These are phyloP conservation scores for Entophlyctis luteolus DNA, from an alignment of 192 early-diverging fungal genomes.

Conservation along the genomic window DNA sequence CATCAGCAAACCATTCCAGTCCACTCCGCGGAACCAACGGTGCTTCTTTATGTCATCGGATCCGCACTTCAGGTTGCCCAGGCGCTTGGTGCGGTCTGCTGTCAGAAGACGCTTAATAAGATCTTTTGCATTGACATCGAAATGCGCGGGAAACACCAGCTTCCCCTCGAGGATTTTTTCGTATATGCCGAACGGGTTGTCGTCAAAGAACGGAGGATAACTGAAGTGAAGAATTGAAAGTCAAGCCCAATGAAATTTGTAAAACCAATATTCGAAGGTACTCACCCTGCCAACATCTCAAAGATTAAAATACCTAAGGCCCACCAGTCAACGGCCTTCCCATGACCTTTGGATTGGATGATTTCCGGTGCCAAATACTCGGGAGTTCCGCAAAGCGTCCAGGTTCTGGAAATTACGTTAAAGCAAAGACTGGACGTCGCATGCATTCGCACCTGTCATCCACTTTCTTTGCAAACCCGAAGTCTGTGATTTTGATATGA, in stretches of 20 bases:
- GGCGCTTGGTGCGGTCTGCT: slow-evolving; percentile 83
- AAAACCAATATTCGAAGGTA: not conserved
- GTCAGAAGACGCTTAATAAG: slow-evolving; percentile 88
- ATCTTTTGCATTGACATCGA: slow-evolving; percentile 80
- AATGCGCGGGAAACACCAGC: slow-evolving; percentile 83
- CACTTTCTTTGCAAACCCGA: slow-evolving; percentile 96
- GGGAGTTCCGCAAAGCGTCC: slow-evolving; percentile 97
- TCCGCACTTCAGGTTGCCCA: slow-evolving; percentile 91
- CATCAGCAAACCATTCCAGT: slow-evolving; percentile 84
- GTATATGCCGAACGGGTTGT: slow-evolving; percentile 96
- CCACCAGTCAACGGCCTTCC: slow-evolving; percentile 99
- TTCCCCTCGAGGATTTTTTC: slow-evolving; percentile 94
- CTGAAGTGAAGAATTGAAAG: slow-evolving; percentile 37
- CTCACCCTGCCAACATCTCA: slow-evolving; percentile 94
- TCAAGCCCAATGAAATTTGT: not conserved
- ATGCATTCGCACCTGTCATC: slow-evolving; percentile 55
- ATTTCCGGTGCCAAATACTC: slow-evolving; percentile 96
- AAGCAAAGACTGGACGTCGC: not conserved
- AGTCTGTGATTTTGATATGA: slow-evolving; percentile 96
- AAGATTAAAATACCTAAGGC: slow-evolving; percentile 95
- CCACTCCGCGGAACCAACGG: slow-evolving; percentile 88
- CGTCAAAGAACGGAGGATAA: slow-evolving; percentile 96
- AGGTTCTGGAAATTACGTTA: slow-evolving; percentile 63
- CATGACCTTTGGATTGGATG: slow-evolving; percentile 94
- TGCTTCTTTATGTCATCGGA: slow-evolving; percentile 89